phyloP scores from a whole-genome alignment of 192 early-diverging fungal species.

The Gaertneriomyces sp. region DNA sequence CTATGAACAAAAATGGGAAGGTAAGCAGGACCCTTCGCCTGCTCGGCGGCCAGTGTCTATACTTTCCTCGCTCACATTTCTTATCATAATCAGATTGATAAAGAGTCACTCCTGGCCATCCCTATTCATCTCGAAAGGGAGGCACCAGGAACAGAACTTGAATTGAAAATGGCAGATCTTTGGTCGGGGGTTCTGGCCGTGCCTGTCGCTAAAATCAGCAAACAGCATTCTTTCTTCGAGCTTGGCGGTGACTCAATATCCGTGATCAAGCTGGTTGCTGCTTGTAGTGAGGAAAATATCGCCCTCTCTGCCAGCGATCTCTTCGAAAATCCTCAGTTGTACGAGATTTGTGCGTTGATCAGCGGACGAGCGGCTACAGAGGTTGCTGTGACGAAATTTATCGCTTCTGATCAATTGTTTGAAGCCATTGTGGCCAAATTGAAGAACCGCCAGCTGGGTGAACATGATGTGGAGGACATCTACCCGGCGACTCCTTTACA shows the following conservation, averaged over 20 bases:
- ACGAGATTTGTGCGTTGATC: background rate
- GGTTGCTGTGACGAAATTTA: no score
- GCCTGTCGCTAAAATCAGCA: slow-evolving; percentile 2
- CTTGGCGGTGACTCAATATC: slow-evolving; percentile 2
- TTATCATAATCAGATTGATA: no score
- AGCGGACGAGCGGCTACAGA: background rate
- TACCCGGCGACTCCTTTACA: slow-evolving; percentile 31
- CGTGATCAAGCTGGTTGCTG: background rate
- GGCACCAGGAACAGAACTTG: no score
- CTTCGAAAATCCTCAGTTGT: background rate
- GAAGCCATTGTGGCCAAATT: background rate
- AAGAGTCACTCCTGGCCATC: no score
- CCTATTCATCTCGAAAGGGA: no score
- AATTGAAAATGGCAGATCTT: no score
- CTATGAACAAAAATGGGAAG: no score
- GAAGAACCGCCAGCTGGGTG: background rate
- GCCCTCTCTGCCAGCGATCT: background rate
- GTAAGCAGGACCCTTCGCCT: no score
- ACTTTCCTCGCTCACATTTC: no score
- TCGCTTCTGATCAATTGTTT: background rate
- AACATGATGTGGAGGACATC: background rate
- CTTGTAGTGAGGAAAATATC: background rate
- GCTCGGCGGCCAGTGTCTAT: no score
- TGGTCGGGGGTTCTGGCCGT: background rate
- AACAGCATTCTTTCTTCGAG: background rate